phyloP scores from a whole-genome alignment of 345 rosid genomes.

The Angophora floribunda region DNA sequence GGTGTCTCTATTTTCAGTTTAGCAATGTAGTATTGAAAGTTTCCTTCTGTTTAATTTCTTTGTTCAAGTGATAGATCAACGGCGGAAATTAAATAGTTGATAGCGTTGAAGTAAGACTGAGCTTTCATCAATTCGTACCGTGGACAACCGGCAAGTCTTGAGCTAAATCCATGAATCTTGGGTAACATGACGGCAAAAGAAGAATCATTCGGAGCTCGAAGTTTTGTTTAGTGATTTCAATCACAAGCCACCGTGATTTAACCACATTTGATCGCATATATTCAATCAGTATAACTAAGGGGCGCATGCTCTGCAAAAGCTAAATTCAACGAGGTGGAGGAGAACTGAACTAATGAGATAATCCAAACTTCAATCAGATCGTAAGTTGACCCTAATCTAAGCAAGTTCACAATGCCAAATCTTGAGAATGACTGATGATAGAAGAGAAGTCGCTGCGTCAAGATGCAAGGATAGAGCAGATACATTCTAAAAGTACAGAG shows the following conservation, averaged over 20 bases:
- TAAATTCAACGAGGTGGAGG: neutral
- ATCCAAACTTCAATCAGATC: neutral
- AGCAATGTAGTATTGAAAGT: neutral
- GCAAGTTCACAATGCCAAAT: neutral
- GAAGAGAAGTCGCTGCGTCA: neutral
- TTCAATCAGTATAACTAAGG: neutral
- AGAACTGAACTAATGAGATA: neutral
- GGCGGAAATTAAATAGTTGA: neutral
- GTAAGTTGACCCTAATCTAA: neutral
- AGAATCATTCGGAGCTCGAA: neutral
- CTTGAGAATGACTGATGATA: neutral
- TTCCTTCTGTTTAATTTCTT: neutral
- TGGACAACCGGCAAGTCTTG: neutral
- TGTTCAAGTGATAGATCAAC: neutral
- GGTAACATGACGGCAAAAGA: neutral
- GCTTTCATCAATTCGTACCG: neutral
- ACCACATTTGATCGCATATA: neutral
- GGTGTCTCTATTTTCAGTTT: neutral
- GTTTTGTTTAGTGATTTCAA: neutral
- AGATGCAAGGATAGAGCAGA: neutral
- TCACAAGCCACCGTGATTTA: neutral
- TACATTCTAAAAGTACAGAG: neutral
- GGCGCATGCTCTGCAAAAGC: neutral
- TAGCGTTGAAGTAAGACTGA: neutral
- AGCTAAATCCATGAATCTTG: neutral